Evolutionary conservation across 371 early-diverging fungal genomes (phyloP).

Genomic region (Mucor racemosus): DNA sequence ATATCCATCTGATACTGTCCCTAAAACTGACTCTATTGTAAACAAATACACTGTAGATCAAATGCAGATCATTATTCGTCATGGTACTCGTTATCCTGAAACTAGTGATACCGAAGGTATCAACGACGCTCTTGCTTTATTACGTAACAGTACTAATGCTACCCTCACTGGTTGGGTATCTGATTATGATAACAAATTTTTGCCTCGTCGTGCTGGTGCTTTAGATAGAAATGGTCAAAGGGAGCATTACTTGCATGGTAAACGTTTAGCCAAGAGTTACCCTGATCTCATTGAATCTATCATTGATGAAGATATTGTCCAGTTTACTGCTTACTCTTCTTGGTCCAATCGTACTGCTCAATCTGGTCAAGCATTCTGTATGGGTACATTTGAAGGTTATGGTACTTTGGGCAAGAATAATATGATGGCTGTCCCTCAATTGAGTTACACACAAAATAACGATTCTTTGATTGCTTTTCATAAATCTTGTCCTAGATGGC

Average conservation of each 20-base stretch:
- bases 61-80: slow-evolving; percentile 36
- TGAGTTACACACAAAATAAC: slow-evolving; percentile 19
- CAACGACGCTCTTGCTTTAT: slow-evolving; percentile 11
- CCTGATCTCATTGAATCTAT: slow-evolving; percentile 13
- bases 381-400: slow-evolving; percentile 14
- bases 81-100: slow-evolving; percentile 38
- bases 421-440: slow-evolving; percentile 23
- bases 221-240: slow-evolving; percentile 27
- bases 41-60: slow-evolving; percentile 20
- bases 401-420: slow-evolving; percentile 6
- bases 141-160: slow-evolving; percentile 17
- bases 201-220: slow-evolving; percentile 5
- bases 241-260: slow-evolving; percentile 32
- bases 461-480: slow-evolving; percentile 30
- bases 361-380: slow-evolving; percentile 23
- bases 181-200: slow-evolving; percentile 21
- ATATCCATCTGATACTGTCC: slow-evolving; percentile 8
- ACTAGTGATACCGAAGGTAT: slow-evolving; percentile 24
- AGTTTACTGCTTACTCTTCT: slow-evolving; percentile 19
- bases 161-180: slow-evolving; percentile 23
- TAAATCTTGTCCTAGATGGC: slow-evolving; percentile 30
- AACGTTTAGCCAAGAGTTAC: slow-evolving; percentile 27
- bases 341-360: slow-evolving; percentile 21
- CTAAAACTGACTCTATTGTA: slow-evolving; percentile 2
- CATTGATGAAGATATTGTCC: slow-evolving; percentile 10